Conservation (phyloP, 371 early-diverging fungal species). For the Mucor circinelloides region DNA sequence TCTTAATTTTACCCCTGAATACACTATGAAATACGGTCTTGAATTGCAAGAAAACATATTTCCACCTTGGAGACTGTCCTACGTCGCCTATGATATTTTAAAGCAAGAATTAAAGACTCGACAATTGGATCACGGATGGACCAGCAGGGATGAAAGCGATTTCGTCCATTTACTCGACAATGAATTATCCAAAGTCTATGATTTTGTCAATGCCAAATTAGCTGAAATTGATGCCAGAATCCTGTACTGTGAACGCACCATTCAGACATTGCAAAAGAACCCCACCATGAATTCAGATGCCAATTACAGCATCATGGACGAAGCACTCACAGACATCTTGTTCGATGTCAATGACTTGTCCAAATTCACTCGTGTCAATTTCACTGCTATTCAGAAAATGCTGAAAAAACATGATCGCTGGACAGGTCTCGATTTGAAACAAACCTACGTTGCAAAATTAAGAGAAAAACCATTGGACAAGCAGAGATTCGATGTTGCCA, state of each 20-base stretch:
- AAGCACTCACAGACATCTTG: slow-evolving; percentile 29
- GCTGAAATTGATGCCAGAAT: slow-evolving; percentile 82
- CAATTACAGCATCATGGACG: slow-evolving; percentile 50
- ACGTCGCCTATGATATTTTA: slow-evolving; percentile 89
- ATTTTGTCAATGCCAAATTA: slow-evolving; percentile 59
- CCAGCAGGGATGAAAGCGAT: slow-evolving; percentile 72
- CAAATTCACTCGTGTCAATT: slow-evolving; percentile 90
- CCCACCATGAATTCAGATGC: slow-evolving; percentile 40
- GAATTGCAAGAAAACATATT: slow-evolving; percentile 49
- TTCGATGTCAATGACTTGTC: slow-evolving; percentile 86
- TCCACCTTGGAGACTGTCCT: slow-evolving; percentile 84
- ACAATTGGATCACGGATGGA: slow-evolving; percentile 42
- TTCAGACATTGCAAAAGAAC: slow-evolving; percentile 25
- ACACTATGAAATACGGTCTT: slow-evolving; percentile 47
- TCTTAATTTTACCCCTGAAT: slow-evolving; percentile 9
- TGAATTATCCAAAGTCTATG: slow-evolving; percentile 80
- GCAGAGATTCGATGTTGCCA: slow-evolving; percentile 31
- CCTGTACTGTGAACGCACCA: slow-evolving; percentile 61
- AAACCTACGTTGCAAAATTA: slow-evolving; percentile 17
- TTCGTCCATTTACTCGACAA: slow-evolving; percentile 81
- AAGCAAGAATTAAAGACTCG: slow-evolving; percentile 79
- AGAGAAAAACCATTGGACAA: slow-evolving; percentile 31
- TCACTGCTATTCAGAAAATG: slow-evolving; percentile 92
- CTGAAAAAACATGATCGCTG: slow-evolving; percentile 89
- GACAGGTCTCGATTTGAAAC: slow-evolving; percentile 24